A percentile compares a stretch with the other conserved stretches of the same genome.
Conservation (phyloP, 768 basidiomycete genomes). For the Suillus lakei region DNA sequence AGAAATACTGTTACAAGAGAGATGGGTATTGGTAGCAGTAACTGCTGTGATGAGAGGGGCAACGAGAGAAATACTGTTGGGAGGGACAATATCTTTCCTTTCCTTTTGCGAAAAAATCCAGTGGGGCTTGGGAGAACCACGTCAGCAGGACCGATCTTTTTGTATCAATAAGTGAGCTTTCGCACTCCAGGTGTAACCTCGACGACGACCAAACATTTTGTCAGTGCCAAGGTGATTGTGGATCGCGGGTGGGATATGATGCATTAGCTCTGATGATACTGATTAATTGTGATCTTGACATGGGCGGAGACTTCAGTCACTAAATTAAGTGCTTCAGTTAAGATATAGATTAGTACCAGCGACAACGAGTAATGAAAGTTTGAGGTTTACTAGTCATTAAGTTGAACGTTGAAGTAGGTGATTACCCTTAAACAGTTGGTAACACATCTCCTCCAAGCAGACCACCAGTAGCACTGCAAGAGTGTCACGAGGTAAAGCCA, state of each 20-base stretch:
- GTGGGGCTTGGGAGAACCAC: not conserved
- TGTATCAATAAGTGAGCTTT: not conserved
- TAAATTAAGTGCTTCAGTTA: not conserved
- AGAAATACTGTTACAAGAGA: too few species aligned
- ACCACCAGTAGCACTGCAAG: too few species aligned
- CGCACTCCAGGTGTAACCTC: not conserved
- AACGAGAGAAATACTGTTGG: too few species aligned
- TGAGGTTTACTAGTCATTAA: too few species aligned
- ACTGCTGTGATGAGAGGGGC: not conserved
- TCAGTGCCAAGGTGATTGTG: not conserved
- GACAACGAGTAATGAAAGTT: not conserved
- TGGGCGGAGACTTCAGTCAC: not conserved
- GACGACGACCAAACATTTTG: not conserved
- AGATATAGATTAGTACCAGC: not conserved
- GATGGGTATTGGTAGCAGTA: too few species aligned
- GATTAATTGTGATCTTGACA: not conserved
- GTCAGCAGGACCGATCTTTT: not conserved
- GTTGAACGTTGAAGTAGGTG: too few species aligned
- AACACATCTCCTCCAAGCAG: too few species aligned
- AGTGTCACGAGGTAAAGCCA: too few species aligned
- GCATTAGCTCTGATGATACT: not conserved
- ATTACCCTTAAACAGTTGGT: too few species aligned
- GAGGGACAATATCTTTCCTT: not conserved
- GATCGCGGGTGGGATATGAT: not conserved
- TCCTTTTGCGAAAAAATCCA: not conserved